A percentile compares a stretch with the other conserved stretches of the same genome.
phyloP scores from a whole-genome alignment of 2,329 filamentous ascomycete species.

The Neocucurbitaria cava region DNA sequence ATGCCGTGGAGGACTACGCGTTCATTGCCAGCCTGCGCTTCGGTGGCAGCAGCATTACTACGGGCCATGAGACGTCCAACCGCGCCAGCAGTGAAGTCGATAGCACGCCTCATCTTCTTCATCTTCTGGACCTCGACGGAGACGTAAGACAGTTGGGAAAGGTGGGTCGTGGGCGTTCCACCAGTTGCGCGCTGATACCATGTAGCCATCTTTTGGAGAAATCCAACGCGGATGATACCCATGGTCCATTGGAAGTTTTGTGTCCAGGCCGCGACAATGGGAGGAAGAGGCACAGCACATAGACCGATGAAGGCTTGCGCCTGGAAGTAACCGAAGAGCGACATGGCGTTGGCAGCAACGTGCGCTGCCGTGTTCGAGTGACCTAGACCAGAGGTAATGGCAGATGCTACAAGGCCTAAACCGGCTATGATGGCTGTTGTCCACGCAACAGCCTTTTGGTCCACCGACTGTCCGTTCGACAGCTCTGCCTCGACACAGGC shows the following conservation, averaged over 20 bases:
- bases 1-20: conserved; percentile 75
- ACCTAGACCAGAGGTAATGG: conserved; percentile 85
- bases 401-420: conserved; percentile 81
- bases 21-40: conserved; percentile 38
- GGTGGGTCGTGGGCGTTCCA: conserved; percentile 78
- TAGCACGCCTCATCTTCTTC: conserved; percentile 56
- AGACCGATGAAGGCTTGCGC: conserved; percentile 90
- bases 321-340: conserved; percentile 95
- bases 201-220: conserved; percentile 86
- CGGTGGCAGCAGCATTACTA: conserved; percentile 56
- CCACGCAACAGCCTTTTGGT: conserved; percentile 89
- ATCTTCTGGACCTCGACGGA: conserved; percentile 90
- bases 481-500: conserved; percentile 88
- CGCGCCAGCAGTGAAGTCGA: conserved; percentile 28
- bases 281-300: conserved; percentile 79
- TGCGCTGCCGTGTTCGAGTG: conserved; percentile 95
- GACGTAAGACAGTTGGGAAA: conserved; percentile 74
- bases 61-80: conserved; percentile 45
- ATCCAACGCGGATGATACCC: conserved; percentile 88
- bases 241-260: conserved; percentile 99
- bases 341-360: conserved; percentile 89
- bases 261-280: conserved; percentile 90
- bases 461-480: conserved; percentile 91
- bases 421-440: conserved; percentile 86
- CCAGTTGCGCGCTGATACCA: conserved; percentile 97